Base-by-base conservation (phyloP, 2,329 filamentous ascomycete genomes). In the Arthrinium phaeospermum region DNA sequence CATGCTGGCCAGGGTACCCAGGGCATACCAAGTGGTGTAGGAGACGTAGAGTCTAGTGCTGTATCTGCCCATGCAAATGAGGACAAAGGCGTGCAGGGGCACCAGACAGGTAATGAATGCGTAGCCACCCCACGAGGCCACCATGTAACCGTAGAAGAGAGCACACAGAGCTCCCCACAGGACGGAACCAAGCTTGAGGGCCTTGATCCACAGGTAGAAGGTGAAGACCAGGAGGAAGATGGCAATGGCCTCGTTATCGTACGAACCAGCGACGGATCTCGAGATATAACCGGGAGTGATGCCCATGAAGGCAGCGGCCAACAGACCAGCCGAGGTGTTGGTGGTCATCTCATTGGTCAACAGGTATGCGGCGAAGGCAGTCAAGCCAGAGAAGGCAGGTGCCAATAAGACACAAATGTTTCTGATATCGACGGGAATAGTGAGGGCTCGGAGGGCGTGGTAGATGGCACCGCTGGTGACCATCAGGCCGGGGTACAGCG, bases 91-190 rank as follows among this genome's bases (percentile, higher is more conserved):
- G 83, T 99, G 96, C 77, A 99, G 90, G 49, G 96, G 96, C 73
- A 99, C 91, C 84, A 99, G 86, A 82, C 97, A 98, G 74, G 97
- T 99, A 81, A 99, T 99, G 90, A 99, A 99, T 79, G 98, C 96
- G 83, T 99, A 99, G 81, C 96, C 96, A 88, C 96, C 96, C 96
- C 96, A 99, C 24, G 97, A 97, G 68, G 96, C 96, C 75, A 99
- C 96, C 96, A 99, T 99, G 91, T 99, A 99, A 80, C 96, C 96
- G 84, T 99, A 99, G 86, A 97, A 98, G 71, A 99, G 88, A 61
- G 96, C 96, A 78, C 95, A 96, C 75, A 98, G 87, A 49, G 94
- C 95, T 78, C 95, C 96, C 96, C 96, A 99, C 84, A 98, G 93
- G 82, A 97, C 95, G 69, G 96, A 98, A 37, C 96, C 96, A 72